A percentile compares a stretch with the other conserved stretches of the same genome.
These are phyloP conservation scores for Saccharomycopsis malanga DNA, from an alignment of 805 yeast species.

Conservation along the genomic window DNA sequence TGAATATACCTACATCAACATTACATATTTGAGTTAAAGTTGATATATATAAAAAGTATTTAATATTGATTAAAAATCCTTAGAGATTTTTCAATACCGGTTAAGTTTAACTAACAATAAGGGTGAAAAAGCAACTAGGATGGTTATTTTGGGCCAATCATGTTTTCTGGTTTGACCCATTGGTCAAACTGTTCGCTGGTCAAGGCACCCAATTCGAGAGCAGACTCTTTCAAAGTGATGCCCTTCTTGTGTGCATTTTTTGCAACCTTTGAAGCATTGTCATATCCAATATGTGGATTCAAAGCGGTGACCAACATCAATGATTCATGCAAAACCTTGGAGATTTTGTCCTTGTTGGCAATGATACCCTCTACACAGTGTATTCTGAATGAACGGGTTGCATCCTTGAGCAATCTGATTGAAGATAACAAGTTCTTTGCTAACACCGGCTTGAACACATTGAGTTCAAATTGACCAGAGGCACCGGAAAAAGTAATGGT, in stretches of 20 bases:
- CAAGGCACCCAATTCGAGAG: constrained; percentile 82
- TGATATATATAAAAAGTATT: too few relatives aligned
- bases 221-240: constrained; percentile 87
- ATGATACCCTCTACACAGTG: constrained; percentile 91
- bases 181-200: constrained; percentile 81
- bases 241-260: constrained; percentile 98
- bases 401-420: constrained; percentile 83
- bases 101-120: too few relatives aligned
- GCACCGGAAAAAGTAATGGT: constrained; percentile 97
- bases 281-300: constrained; percentile 98
- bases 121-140: too few relatives aligned
- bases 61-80: too few relatives aligned
- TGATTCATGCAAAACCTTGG: constrained; percentile 83
- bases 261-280: constrained; percentile 94
- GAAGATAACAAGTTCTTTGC: constrained; percentile 83
- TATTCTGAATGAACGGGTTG: constrained; percentile 77
- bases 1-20: too few relatives aligned
- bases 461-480: constrained; percentile 96
- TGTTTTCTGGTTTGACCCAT: constrained; percentile 96
- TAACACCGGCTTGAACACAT: constrained; percentile 95
- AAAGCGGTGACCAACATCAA: constrained; percentile 97
- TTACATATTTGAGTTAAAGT: too few relatives aligned
- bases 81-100: too few relatives aligned
- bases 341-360: constrained; percentile 84
- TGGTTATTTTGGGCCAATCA: constrained; percentile 95